phyloP scores from a whole-genome alignment of 2,329 filamentous ascomycete genomes.

The Diaporthe eres region DNA sequence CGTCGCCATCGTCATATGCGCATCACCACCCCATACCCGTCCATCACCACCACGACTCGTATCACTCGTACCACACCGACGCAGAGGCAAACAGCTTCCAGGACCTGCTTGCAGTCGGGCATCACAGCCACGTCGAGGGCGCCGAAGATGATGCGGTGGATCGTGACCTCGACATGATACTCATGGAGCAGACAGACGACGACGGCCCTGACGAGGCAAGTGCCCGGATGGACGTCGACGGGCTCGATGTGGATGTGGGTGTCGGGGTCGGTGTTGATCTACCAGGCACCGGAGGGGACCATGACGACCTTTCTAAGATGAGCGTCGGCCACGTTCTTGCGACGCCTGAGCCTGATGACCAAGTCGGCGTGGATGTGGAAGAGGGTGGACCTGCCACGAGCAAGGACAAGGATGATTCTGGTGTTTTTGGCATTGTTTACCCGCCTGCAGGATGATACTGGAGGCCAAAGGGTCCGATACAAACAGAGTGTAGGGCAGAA shows the following conservation, averaged over 20 bases:
- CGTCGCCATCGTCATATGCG: constrained; percentile 48
- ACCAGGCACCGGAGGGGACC: constrained; percentile 9
- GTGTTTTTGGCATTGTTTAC: constrained; percentile 17
- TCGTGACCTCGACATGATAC: constrained; percentile 63
- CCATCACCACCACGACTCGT: constrained; percentile 49
- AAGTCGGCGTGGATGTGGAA: constrained; percentile 1
- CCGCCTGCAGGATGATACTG: background rate
- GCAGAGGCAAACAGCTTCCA: constrained; percentile 66
- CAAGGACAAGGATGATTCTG: constrained; percentile 16
- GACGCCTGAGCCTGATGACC: constrained; percentile 36
- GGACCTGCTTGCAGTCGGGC: constrained; percentile 64
- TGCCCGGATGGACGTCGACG: constrained; percentile 43
- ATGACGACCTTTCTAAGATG: constrained; percentile 43
- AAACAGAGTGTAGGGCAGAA: background rate
- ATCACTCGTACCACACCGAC: constrained; percentile 52
- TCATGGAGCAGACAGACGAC: constrained; percentile 62
- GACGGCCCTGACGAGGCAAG: constrained; percentile 55
- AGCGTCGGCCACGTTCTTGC: constrained; percentile 45
- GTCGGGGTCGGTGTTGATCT: constrained; percentile 33
- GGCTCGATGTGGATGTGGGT: constrained; percentile 22
- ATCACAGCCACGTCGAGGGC: constrained; percentile 41
- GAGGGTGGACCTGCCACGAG: background rate
- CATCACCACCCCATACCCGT: constrained; percentile 47
- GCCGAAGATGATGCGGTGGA: constrained; percentile 54
- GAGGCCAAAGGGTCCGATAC: background rate